phyloP scores from a whole-genome alignment of 2,329 filamentous ascomycete species.

The Botrytis squamosa region DNA sequence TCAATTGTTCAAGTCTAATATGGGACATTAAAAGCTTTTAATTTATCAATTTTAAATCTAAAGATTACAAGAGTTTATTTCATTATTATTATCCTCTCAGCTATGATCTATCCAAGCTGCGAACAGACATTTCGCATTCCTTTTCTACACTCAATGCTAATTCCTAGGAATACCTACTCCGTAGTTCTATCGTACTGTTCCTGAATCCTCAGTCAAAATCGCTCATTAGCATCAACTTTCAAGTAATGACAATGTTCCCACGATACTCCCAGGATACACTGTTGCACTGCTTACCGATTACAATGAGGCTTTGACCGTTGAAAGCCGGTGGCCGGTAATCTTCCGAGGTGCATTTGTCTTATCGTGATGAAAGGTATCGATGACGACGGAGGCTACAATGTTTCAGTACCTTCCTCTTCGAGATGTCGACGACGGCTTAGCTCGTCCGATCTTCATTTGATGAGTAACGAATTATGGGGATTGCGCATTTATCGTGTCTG shows the following conservation, averaged over 20 bases:
- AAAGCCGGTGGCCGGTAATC: background rate
- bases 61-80: background rate
- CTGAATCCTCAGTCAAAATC: background rate
- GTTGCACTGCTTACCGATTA: background rate
- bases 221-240: background rate
- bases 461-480: background rate
- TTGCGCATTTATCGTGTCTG: background rate
- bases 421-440: background rate
- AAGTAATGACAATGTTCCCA: background rate
- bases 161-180: background rate
- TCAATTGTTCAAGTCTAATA: background rate
- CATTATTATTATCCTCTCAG: background rate
- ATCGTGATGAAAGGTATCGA: background rate
- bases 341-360: background rate
- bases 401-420: background rate
- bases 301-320: background rate
- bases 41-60: background rate
- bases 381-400: background rate
- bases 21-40: too few species aligned
- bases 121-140: background rate
- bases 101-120: background rate
- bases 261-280: background rate
- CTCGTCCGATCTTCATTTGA: background rate
- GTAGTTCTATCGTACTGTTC: background rate
- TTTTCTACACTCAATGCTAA: background rate